Evolutionary conservation across 768 basidiomycete species (phyloP), one percentile per base, ranked within the genome.

Genomic region (Kockovaella imperatae): DNA sequence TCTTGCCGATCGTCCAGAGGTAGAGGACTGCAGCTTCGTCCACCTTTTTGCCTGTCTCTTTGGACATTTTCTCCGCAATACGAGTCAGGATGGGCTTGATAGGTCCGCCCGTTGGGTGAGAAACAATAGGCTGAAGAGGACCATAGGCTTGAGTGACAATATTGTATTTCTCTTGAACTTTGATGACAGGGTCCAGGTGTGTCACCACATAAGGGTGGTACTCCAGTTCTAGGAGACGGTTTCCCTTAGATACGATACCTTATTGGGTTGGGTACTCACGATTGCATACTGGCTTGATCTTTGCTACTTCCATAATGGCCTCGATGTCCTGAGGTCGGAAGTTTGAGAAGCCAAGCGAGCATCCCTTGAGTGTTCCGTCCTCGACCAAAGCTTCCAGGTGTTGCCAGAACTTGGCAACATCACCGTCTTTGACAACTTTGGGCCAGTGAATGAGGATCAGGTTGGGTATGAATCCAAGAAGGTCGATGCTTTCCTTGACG

Each of bases 401-500:
- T 7, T 28, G 45, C 68, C 51, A 70, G 47, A 50, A 54, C 2
- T 56, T 48, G 1, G 53, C 66, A 10, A 70, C 54, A 42, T 62
- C 59, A 25, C 68, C 69, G 21, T 52, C 59, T 26, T 49, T 45
- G 20, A 56, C 43, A 0, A 68, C 64, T 42, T 52, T 58, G 13
- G 66, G 68, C 52, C 63, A 64, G 60, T 72, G 71, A 14, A 72
- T 55, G 18, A 72, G 58, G 23, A 65, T 46, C 13, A 72, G 55
- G 46, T 68, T 53, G 32, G 68, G 68, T 23, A 56, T 52, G 23
- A 45, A 47, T 14, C 57, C 55, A 38, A 69, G 58, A 8, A 49
- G 35, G 4, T 48, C 6, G 49, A 65, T 31, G 5, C 56, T 47
- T 14, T 52, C 48, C 5, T 42, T 30, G 38, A 69, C 62, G 20